Evolutionary conservation across 192 early-diverging fungal genomes (phyloP).

Genomic region (Powellomyces hirtus): DNA sequence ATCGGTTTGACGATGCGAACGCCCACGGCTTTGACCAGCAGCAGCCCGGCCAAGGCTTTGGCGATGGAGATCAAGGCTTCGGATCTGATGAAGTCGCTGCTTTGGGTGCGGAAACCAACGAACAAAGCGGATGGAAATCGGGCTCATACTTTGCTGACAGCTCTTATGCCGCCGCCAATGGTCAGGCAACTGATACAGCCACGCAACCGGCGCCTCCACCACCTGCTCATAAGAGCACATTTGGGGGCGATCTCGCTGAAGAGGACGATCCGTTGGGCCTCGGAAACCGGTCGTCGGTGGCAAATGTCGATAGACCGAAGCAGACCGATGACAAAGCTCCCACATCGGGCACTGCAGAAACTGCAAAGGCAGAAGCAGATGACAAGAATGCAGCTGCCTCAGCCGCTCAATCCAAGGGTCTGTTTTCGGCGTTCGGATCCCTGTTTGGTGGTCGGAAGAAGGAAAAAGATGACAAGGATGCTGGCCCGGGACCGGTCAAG

Average conservation of each 20-base stretch:
- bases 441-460: conserved; percentile 36
- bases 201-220: background rate
- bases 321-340: background rate
- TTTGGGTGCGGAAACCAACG: too few relatives aligned
- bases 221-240: background rate
- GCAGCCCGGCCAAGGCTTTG: background rate
- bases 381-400: background rate
- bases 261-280: background rate
- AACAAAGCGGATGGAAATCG: background rate
- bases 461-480: background rate
- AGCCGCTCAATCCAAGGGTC: conserved; percentile 1
- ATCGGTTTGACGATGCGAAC: background rate
- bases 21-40: background rate
- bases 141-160: background rate
- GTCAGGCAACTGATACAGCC: background rate
- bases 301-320: background rate
- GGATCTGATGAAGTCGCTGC: conserved; percentile 1
- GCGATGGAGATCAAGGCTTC: background rate
- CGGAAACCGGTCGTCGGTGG: background rate
- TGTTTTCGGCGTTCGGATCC: conserved; percentile 38
- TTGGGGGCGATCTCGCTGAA: background rate
- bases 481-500: conserved; percentile 59
- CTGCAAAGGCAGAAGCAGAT: background rate
- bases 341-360: conserved; percentile 22
- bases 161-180: too few relatives aligned